Percentiles rank a stretch among this genome's conserved stretches.
Conservation (phyloP, 2,329 filamentous ascomycete genomes). For the Colletotrichum eleusines region DNA sequence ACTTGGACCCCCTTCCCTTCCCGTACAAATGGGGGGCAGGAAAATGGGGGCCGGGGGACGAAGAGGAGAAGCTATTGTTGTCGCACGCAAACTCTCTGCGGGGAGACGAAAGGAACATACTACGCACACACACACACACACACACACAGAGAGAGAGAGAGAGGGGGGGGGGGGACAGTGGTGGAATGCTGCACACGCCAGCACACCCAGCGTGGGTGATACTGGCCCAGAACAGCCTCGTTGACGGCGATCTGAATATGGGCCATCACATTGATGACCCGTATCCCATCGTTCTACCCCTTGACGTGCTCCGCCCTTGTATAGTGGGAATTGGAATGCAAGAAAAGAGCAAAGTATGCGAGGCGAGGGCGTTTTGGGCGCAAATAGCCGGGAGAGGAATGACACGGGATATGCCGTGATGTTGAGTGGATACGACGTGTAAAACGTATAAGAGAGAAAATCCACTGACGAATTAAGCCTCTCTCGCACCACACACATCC, state of each 20-base stretch:
- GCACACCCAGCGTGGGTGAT: constrained; percentile 2
- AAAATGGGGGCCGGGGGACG: not conserved
- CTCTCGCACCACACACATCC: constrained; percentile 4
- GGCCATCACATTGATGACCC: constrained; percentile 25
- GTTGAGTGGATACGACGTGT: constrained; percentile 18
- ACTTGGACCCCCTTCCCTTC: constrained; percentile 1
- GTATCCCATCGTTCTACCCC: not conserved
- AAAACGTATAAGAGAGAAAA: not conserved
- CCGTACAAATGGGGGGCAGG: not conserved
- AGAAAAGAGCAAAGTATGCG: not conserved
- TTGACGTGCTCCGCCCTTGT: constrained; percentile 3
- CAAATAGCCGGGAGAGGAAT: constrained; percentile 9
- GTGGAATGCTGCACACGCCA: not conserved
- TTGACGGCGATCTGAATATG: constrained; percentile 37
- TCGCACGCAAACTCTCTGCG: not conserved
- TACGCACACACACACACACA: not conserved
- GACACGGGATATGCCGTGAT: constrained; percentile 38
- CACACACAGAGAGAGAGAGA: not conserved
- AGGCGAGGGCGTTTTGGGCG: constrained; percentile 32
- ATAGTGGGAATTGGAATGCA: not conserved
- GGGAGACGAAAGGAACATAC: not conserved
- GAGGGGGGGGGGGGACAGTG: not conserved
- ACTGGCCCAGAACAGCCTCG: constrained; percentile 16
- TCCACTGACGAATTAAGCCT: constrained; percentile 37
- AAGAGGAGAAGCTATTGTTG: not conserved